Percentiles rank a stretch among this genome's conserved stretches.
Evolutionary conservation across 2,329 filamentous ascomycete genomes (phyloP).

Genomic region (Xylariales sp.): DNA sequence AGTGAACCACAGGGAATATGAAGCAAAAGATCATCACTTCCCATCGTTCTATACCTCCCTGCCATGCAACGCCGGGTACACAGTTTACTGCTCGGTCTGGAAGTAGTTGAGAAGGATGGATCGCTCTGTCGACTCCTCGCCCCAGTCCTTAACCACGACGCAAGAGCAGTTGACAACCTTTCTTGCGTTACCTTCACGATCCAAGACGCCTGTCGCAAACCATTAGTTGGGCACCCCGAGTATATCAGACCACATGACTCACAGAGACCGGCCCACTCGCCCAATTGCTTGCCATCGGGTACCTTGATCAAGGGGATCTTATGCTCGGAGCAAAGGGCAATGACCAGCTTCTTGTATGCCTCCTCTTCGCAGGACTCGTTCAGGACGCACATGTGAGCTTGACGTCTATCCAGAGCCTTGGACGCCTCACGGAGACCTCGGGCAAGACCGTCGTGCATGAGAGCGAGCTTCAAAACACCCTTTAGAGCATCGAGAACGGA

Average conservation of each 20-base stretch:
- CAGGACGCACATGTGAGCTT: slow-evolving; percentile 99
- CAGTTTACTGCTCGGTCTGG: slow-evolving; percentile 75
- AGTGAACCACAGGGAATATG: slow-evolving; percentile 19
- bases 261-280: slow-evolving; percentile 99
- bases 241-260: slow-evolving; percentile 41
- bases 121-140: slow-evolving; percentile 99
- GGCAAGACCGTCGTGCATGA: slow-evolving; percentile 99
- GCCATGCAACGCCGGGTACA: slow-evolving; percentile 26
- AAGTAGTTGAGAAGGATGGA: slow-evolving; percentile 99
- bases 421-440: slow-evolving; percentile 96
- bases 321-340: slow-evolving; percentile 98
- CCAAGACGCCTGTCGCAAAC: slow-evolving; percentile 71
- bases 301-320: slow-evolving; percentile 99
- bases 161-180: slow-evolving; percentile 99
- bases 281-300: slow-evolving; percentile 97
- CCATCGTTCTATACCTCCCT: slow-evolving; percentile 22
- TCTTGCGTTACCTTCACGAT: slow-evolving; percentile 98
- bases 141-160: slow-evolving; percentile 99
- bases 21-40: slow-evolving; percentile 19
- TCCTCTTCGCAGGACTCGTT: slow-evolving; percentile 99
- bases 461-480: slow-evolving; percentile 95
- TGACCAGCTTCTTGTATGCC: slow-evolving; percentile 99
- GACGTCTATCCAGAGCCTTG: slow-evolving; percentile 97
- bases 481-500: slow-evolving; percentile 97
- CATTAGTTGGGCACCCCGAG: slow-evolving; percentile 22